Conservation (phyloP, 768 basidiomycete genomes). For the Amyloporia xantha region DNA sequence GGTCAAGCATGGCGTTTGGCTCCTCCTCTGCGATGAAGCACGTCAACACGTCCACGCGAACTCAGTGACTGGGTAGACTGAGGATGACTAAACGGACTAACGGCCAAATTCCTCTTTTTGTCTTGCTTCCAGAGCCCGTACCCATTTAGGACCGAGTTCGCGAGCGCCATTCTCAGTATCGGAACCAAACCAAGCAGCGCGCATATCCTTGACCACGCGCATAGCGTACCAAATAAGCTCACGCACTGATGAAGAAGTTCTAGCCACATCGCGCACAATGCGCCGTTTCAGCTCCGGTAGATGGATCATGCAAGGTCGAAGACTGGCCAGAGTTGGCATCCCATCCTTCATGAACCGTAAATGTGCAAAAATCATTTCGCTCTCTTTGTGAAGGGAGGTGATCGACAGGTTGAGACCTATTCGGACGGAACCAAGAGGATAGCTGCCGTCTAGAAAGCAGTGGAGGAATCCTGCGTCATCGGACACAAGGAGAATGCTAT, state of each 20-base stretch:
- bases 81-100: constrained; percentile 30
- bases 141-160: constrained; percentile 69
- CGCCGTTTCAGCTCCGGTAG: constrained; percentile 53
- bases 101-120: constrained; percentile 63
- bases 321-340: constrained; percentile 21
- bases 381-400: constrained; percentile 40
- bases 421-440: constrained; percentile 53
- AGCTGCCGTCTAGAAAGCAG: constrained; percentile 71
- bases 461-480: constrained; percentile 54
- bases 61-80: constrained; percentile 2
- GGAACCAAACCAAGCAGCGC: constrained; percentile 64
- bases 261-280: constrained; percentile 61
- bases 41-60: too few species aligned
- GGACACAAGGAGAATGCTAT: constrained; percentile 55
- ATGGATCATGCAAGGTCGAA: constrained; percentile 42
- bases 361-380: constrained; percentile 39
- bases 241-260: constrained; percentile 59
- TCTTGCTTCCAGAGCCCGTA: constrained; percentile 54
- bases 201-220: constrained; percentile 69
- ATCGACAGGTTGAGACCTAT: constrained; percentile 27
- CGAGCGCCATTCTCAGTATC: constrained; percentile 61
- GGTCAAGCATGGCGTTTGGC: constrained; percentile 60
- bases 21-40: constrained; percentile 45
- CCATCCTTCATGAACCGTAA: constrained; percentile 31
- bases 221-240: constrained; percentile 69